These are phyloP conservation scores for Rhizoclosmatium globosum DNA, from an alignment of 192 early-diverging fungal genomes.

Conservation along the genomic window DNA sequence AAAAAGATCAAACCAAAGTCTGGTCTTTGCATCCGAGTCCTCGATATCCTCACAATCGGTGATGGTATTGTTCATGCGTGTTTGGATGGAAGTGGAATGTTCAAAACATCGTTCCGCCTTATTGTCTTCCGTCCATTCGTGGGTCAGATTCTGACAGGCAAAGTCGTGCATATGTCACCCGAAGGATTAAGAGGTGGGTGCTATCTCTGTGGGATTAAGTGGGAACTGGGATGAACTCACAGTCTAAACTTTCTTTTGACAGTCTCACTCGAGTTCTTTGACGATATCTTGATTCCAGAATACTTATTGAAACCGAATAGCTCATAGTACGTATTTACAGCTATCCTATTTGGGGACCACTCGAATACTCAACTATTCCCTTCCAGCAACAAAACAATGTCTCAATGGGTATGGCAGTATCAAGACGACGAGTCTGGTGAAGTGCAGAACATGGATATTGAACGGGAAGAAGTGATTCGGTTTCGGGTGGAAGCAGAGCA, in stretches of 20 bases:
- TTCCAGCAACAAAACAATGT: slow-evolving; percentile 65
- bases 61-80: slow-evolving; percentile 87
- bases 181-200: slow-evolving; percentile 72
- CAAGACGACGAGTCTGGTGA: slow-evolving; percentile 63
- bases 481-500: slow-evolving; percentile 77
- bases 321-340: too few species aligned
- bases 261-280: slow-evolving; percentile 90
- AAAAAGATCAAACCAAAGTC: slow-evolving; percentile 82
- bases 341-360: too few species aligned
- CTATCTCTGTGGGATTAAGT: not conserved
- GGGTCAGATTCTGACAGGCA: slow-evolving; percentile 86
- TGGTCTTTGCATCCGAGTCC: slow-evolving; percentile 87
- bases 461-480: slow-evolving; percentile 78
- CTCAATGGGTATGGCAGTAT: slow-evolving; percentile 89
- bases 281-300: slow-evolving; percentile 85
- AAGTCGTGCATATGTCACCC: slow-evolving; percentile 74
- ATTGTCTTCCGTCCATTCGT: slow-evolving; percentile 91
- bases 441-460: slow-evolving; percentile 75
- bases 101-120: slow-evolving; percentile 82
- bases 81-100: slow-evolving; percentile 79
- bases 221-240: not conserved
- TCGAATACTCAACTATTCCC: not conserved
- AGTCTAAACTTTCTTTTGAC: slow-evolving; percentile 18
- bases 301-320: slow-evolving; percentile 64
- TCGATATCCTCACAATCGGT: slow-evolving; percentile 82